These are phyloP conservation scores for Amylostereum chailletii DNA, from an alignment of 1,284 basidiomycete genomes.

Conservation along the genomic window DNA sequence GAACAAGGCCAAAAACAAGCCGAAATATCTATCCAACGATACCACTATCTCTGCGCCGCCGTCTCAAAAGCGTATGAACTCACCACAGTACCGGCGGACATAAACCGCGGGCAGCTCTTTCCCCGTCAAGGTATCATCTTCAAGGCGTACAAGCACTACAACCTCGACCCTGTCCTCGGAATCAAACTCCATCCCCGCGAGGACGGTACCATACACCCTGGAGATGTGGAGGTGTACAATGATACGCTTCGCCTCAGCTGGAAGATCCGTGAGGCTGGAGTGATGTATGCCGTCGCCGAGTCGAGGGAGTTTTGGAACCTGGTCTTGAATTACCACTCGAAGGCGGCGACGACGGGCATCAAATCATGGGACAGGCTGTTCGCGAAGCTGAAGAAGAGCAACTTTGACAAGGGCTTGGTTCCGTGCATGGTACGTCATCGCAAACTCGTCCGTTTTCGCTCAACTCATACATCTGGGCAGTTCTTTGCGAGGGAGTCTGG, in stretches of 20 bases:
- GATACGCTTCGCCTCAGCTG: constrained; percentile 8
- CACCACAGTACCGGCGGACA: constrained; percentile 1
- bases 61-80: constrained; percentile 2
- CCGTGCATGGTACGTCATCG: constrained; percentile 16
- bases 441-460: background rate
- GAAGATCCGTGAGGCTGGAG: constrained; percentile 15
- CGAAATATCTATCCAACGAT: constrained; percentile 6
- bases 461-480: constrained; percentile 3
- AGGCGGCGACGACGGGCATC: constrained; percentile 13
- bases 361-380: constrained; percentile 15
- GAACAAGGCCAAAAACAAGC: constrained; percentile 5
- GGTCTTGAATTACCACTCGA: constrained; percentile 16
- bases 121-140: constrained; percentile 8
- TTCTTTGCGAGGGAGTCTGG: constrained; percentile 16
- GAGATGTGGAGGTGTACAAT: constrained; percentile 13
- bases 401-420: constrained; percentile 11
- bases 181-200: constrained; percentile 15
- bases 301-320: constrained; percentile 15
- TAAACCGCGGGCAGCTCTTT: constrained; percentile 1
- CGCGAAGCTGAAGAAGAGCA: constrained; percentile 9
- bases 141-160: constrained; percentile 5
- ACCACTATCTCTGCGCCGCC: constrained; percentile 12
- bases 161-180: constrained; percentile 10
- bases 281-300: constrained; percentile 11
- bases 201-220: constrained; percentile 16